These are phyloP conservation scores for Venturia nashicola DNA, from an alignment of 2,329 filamentous ascomycete species.

Conservation along the genomic window DNA sequence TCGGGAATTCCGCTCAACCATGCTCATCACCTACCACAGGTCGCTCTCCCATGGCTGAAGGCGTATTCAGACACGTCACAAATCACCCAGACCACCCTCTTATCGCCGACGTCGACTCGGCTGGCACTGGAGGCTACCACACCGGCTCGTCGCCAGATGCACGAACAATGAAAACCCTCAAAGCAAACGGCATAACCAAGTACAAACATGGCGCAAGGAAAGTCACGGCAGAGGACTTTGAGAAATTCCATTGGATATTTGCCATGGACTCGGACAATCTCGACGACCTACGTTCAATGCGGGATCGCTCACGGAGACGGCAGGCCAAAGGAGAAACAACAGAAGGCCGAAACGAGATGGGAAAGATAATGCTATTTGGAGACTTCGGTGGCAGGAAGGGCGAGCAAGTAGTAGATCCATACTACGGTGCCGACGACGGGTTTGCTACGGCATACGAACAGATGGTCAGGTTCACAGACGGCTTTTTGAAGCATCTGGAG, in stretches of 20 bases:
- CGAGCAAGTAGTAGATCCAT: conserved; percentile 76
- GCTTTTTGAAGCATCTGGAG: conserved; percentile 55
- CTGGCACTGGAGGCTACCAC: conserved; percentile 85
- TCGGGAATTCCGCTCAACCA: not conserved
- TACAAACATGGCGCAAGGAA: conserved; percentile 70
- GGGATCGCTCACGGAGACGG: conserved; percentile 20
- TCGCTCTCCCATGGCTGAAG: conserved; percentile 89
- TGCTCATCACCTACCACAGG: conserved; percentile 23
- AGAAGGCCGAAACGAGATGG: conserved; percentile 24
- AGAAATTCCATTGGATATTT: conserved; percentile 81
- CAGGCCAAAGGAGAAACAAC: conserved; percentile 19
- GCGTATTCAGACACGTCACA: conserved; percentile 66
- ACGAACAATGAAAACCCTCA: conserved; percentile 70
- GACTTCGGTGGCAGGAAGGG: conserved; percentile 54
- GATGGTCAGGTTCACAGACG: conserved; percentile 61
- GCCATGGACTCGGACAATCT: conserved; percentile 88
- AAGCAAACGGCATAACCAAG: conserved; percentile 58
- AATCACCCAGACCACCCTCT: conserved; percentile 43
- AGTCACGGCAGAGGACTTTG: conserved; percentile 61
- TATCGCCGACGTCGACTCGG: conserved; percentile 68
- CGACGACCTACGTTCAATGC: conserved; percentile 51
- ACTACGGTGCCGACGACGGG: conserved; percentile 74
- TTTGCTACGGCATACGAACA: conserved; percentile 85
- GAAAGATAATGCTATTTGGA: conserved; percentile 68
- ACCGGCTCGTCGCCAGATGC: conserved; percentile 63